Base-by-base conservation (phyloP, 2,329 filamentous ascomycete species). In the Sordariomycetes sp. region DNA sequence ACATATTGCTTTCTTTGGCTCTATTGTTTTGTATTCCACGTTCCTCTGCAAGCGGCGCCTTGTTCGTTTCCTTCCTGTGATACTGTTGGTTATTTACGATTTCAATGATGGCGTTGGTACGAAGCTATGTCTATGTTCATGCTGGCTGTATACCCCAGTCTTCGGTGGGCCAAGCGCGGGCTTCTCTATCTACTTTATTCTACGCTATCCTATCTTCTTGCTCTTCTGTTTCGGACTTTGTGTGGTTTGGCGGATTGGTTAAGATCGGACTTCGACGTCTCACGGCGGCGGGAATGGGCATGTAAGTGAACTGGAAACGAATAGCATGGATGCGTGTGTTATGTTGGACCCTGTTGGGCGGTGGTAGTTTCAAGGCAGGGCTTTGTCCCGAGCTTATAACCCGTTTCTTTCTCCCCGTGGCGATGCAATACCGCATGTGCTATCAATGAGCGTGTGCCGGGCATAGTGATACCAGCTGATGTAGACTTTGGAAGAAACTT, bases 261-360 rank as follows among this genome's bases (percentile, higher is more conserved):
- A 55, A 55, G 53, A 55, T 28, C 48, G 53, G 53, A 55, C 28
- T 45, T n/a, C 42, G 35, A 55, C 53, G 53, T 55, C 53, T 55
- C 53, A 55, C 53, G 53, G 53, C 53, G 53, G 53, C 35, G 42
- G 42, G 28, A 48, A 48, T 8, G 28, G 28, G 28, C 8, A 8
- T 32, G 28, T 32, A 32, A 32, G 28, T 8, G 28, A 32, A 8
- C n/a, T 13, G 8, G 17, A 15, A n/a, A 2, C n/a, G 39, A n/a
- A 42, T 42, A 17, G 10, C 5, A 17, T 7, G 39, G 39, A 45
- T 17, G 10, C n/a, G 39, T 17, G 13, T 15, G n/a, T 45, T 32
- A 32, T 32, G 28, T 32, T 32, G 28, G 28, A 8, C 8, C 28
- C 28, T 32, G 8, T 8, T 32, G 8, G 28, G 28, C 28, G 28